Base-by-base conservation (phyloP, 345 rosid species). In the Melastoma malabathricum region DNA sequence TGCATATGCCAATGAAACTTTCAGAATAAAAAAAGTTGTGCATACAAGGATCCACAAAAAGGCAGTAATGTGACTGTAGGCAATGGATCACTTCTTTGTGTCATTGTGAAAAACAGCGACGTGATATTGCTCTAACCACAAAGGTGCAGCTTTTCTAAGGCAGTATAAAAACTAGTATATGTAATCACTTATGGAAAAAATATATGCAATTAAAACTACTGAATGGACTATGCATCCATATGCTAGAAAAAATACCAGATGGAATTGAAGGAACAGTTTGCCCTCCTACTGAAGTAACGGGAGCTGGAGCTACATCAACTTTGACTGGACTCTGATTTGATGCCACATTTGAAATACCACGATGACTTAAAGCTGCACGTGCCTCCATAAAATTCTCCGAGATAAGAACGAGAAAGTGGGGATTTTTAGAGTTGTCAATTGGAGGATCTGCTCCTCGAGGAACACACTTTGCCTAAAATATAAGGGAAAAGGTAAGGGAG, bases 331-430 rank as follows among this genome's bases (percentile, higher is more conserved):
- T 79, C 65, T 75, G 93, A 59, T 62, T 84, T 52, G 84, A 58
- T 51, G 84, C 59, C 70, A 87, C 61, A 76, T 60, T 80, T 57
- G 86, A 44, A 60, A 62, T 70, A 66, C 86, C 88, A 57, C 90
- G 61, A 58, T 72, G 74, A 71, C 87, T 82, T 61, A 92, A 75
- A 71, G 95, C 84, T 66, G 84, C 73, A 64, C 84, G 75, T 47
- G 97, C 98, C 76, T 86, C 98, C 78, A 80, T 69, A 71, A 92
- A 92, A 57, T 71, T 81, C 57, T 84, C 95, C 14, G 98, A 81
- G 67, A 92, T 82, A 43, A 92, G 72, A 63, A 83, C 75, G 70
- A 92, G 97, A 72, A 67, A 81, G 48, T 80, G 86, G 52, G 94
- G 64, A 57, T 81, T 87, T 75, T 79, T 82, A 48, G 57, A 63